Evolutionary conservation across 73 alveolate genomes (phyloP), one percentile per base, ranked within the genome.

Genomic region (Tetrahymena elliotti): DNA sequence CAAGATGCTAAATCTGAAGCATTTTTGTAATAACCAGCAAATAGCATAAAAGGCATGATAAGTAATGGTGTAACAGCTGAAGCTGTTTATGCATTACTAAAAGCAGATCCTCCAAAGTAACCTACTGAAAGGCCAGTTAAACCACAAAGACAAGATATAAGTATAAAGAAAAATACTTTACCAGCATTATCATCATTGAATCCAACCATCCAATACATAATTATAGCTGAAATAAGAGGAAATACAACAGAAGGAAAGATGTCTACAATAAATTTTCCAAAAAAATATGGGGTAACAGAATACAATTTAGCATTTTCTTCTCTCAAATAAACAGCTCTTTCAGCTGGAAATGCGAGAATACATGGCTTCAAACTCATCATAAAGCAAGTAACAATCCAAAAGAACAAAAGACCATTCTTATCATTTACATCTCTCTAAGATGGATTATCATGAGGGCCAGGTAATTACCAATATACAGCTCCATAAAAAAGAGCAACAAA

Each of bases 1-100:
- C 98, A 97, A 10, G 53, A 97, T 24, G 53, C 83, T 10, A 93
- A 94, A 16, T 93, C 94, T 35, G 93, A 97, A 4, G 95, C 68
- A 93, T 97, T 97, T 33, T 97, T 92, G 27, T 96, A 97, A 84
- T 93, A 94, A 4, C 99, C 99, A 16, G 97, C 97, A 38, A 97
- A 96, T 15, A 97, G 92, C 7, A 97, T 97, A 39, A 97, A 94
- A 33, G 98, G 99, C 93, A 97, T 52, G 82, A 97, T 33, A 20
- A 96, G 35, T 40, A 96, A 84, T 6, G 98, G 97, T 20, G 96
- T 95, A 18, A 95, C 53, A 22, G 96, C 88, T 22, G 95, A 93
- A 18, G 99, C 98, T 34, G 96, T 94, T 36, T 95, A 94, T 13
- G 96, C 93, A 41, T 93, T 94, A 33, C 95, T 93, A 84, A 97